Evolutionary conservation across 495 filamentous ascomycete species (phyloP), one percentile per base, ranked within the genome.

Genomic region (Annulohypoxylon nitens): DNA sequence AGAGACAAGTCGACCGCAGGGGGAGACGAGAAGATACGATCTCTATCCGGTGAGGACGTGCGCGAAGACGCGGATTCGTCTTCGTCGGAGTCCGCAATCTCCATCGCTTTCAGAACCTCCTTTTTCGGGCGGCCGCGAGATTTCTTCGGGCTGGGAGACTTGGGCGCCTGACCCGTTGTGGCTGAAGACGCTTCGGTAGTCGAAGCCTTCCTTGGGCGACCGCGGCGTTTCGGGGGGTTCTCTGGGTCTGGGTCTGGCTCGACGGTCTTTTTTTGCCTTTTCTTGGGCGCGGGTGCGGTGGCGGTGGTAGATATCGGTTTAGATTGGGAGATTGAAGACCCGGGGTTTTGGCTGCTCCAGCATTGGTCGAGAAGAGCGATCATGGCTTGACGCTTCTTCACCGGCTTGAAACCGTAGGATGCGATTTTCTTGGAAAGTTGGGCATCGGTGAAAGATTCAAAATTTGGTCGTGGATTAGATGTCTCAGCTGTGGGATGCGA

Each of bases 391-490:
- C 93, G 87, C 60, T 83, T 88, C 75, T 89, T 93, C 0, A 95
- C 82, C 0, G 90, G 82, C 76, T 96, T 97, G 81, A 96, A 94
- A 0, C 90, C 91, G 74, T 90, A 94, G 0, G 84, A 82, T 3
- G 85, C 74, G 41, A 95, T 78, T 70, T 90, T 87, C 58, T 85
- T 88, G 5, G 87, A 82, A 45, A 97, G 81, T 60, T 92, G 85
- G 12, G 84, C 79, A 66, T 92, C 90, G 14, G 89, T 90, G 63
- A 88, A 90, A 2, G 87, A 83, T 67, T 85, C 83, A 64, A 87
- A 95, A 53, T 90, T 88, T 18, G 92, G 92, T 4, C 67, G 75
- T 1, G 76, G 53, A 0, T 73, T 84, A 83, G 86, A 60, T 62
- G 48, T 26, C 74, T 75, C 57, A 30, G 48, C 61, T 37, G 50